Base-by-base conservation (phyloP, 306 rosid species). In the Trifolium repens region DNA sequence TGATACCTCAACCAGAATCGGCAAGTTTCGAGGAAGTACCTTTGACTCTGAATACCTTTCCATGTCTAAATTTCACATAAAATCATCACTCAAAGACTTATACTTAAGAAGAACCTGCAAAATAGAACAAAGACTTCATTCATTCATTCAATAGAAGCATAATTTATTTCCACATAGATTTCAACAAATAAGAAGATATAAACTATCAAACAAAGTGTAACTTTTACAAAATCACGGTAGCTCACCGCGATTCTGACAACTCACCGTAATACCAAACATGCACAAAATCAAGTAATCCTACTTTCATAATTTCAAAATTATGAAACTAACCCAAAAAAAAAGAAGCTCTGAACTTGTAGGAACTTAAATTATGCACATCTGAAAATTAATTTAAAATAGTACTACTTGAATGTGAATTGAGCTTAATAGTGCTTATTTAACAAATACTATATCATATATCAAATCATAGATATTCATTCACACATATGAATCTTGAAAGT, bases 31-130 rank as follows among this genome's bases (percentile, higher is more conserved):
- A 1, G 91, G 91, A 74, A 76, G 79, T 69, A 83, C 80, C 78
- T 89, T 94, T 11, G 86, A 84, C 70, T 92, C 96, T 67, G 89
- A 85, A 85, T 79, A 79, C 88, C 96, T 90, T 79, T 90, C 97
- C 97, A 94, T 92, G 78, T 77, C 85, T 43, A 34, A 62, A 72
- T 72, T 71, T 58, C 63, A 58, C 63, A 22, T 53, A 53, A 53
- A 11, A 53, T 78, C 75, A 85, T 82, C 77, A 87, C 90, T 88
- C 54, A 69, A 72, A 76, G 15, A 81, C 37, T 43, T 78, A 66
- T 17, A 49, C 49, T 68, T 79, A 67, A 46, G 40, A 79, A 59
- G 53, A 62, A 44, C 84, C 98, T 91, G 96, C 84, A 86, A 62
- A 84, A 82, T 54, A 63, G 78, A 87, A 59, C 27, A 35, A 16